Evolutionary conservation across 1,139 yeast species (phyloP).

Genomic region (Saccharomyces hybrid): DNA sequence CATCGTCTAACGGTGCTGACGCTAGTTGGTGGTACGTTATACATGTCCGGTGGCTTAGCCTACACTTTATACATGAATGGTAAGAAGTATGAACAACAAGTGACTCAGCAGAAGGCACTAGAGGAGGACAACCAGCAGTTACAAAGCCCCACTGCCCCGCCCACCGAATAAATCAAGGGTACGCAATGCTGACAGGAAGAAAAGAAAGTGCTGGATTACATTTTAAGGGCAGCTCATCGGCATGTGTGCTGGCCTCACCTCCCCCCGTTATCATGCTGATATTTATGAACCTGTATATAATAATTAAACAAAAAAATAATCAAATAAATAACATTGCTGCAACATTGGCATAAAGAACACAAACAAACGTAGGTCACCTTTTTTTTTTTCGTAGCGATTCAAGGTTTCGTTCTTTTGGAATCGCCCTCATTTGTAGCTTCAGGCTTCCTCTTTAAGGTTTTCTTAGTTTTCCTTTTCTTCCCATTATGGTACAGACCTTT

Average conservation of each 20-base stretch:
- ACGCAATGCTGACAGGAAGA: not conserved
- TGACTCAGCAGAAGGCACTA: constrained; percentile 32
- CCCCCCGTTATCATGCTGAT: not conserved
- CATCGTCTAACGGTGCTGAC: constrained; percentile 79
- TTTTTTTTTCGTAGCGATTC: too few relatives aligned
- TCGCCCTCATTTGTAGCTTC: too few relatives aligned
- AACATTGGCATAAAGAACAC: not conserved
- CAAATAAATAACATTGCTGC: not conserved
- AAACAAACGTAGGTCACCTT: not conserved
- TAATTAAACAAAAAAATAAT: not conserved
- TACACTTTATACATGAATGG: constrained; percentile 59
- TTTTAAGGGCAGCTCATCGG: not conserved
- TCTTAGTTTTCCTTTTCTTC: too few relatives aligned
- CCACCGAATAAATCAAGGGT: constrained; percentile 8
- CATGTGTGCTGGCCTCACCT: not conserved
- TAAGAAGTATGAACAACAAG: constrained; percentile 39
- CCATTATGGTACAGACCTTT: too few relatives aligned
- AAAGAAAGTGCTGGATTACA: not conserved
- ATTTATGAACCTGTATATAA: not conserved
- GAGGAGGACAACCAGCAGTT: constrained; percentile 8
- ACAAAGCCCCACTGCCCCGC: constrained; percentile 7
- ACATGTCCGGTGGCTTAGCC: constrained; percentile 52
- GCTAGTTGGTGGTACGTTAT: constrained; percentile 61
- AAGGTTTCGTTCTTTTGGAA: too few relatives aligned
- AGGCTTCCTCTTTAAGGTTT: too few relatives aligned